phyloP scores from a whole-genome alignment of 768 basidiomycete species.

The Boletus edulis region DNA sequence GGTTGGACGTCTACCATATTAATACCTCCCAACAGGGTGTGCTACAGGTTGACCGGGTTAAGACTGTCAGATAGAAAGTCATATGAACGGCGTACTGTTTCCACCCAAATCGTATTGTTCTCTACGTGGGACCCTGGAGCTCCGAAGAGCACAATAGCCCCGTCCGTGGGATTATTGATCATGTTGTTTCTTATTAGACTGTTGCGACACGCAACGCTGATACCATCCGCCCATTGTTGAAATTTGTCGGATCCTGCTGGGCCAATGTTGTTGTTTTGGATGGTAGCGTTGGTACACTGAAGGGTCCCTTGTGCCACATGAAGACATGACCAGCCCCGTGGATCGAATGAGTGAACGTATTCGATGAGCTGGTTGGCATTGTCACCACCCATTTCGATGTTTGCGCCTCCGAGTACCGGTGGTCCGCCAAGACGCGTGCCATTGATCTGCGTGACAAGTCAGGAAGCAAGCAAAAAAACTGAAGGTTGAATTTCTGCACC shows the following conservation, averaged over 20 bases:
- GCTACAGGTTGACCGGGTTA: slow-evolving; percentile 34
- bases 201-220: slow-evolving; percentile 68
- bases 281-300: slow-evolving; percentile 57
- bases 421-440: slow-evolving; percentile 59
- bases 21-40: slow-evolving; percentile 72
- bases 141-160: slow-evolving; percentile 78
- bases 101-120: slow-evolving; percentile 75
- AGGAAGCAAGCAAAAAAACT: not conserved
- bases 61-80: not conserved
- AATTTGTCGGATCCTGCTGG: slow-evolving; percentile 66
- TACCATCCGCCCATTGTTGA: slow-evolving; percentile 81
- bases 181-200: slow-evolving; percentile 64
- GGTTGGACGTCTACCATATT: slow-evolving; percentile 75
- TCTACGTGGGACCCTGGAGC: slow-evolving; percentile 68
- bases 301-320: slow-evolving; percentile 72
- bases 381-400: slow-evolving; percentile 82
- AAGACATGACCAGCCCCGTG: slow-evolving; percentile 80
- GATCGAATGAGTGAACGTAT: slow-evolving; percentile 72
- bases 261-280: slow-evolving; percentile 84
- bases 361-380: slow-evolving; percentile 74
- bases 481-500: slow-evolving; percentile 32
- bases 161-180: slow-evolving; percentile 72
- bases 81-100: slow-evolving; percentile 45
- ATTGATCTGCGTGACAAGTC: slow-evolving; percentile 51
- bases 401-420: slow-evolving; percentile 62